These are phyloP conservation scores for Royoungia palumana DNA, from an alignment of 768 basidiomycete species.

Conservation along the genomic window DNA sequence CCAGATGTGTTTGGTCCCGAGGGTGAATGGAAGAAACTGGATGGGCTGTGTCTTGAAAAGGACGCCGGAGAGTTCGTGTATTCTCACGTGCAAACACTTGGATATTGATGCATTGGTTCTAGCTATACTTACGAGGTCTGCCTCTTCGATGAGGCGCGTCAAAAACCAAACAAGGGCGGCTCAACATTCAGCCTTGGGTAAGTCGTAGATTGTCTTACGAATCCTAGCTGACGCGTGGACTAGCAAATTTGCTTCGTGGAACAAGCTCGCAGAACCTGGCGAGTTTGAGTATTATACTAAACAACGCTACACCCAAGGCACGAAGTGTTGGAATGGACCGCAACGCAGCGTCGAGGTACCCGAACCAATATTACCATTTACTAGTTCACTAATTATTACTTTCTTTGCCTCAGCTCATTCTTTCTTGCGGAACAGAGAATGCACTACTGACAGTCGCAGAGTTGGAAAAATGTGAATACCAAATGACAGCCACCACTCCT, in stretches of 20 bases:
- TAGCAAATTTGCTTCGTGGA: slow-evolving; percentile 82
- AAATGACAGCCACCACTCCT: slow-evolving; percentile 79
- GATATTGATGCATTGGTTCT: slow-evolving; percentile 7
- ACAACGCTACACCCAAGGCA: slow-evolving; percentile 79
- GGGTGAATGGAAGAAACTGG: slow-evolving; percentile 97
- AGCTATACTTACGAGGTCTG: slow-evolving; percentile 96
- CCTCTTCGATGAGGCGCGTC: slow-evolving; percentile 82
- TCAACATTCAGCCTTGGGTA: slow-evolving; percentile 79
- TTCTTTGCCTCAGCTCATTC: slow-evolving; percentile 52
- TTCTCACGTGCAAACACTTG: no score
- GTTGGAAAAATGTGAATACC: slow-evolving; percentile 95
- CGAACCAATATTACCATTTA: slow-evolving; percentile 1
- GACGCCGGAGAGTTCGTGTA: slow-evolving; percentile 84
- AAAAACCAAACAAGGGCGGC: slow-evolving; percentile 84
- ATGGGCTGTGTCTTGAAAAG: slow-evolving; percentile 73
- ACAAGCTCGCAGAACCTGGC: slow-evolving; percentile 54
- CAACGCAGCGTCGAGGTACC: slow-evolving; percentile 76
- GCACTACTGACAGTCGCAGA: slow-evolving; percentile 74
- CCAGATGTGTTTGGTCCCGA: slow-evolving; percentile 64
- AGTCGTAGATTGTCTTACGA: slow-evolving; percentile 22
- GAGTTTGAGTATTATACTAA: slow-evolving; percentile 72
- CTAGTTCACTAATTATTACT: slow-evolving; percentile 3
- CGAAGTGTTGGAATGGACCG: slow-evolving; percentile 97
- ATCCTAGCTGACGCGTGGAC: slow-evolving; percentile 5
- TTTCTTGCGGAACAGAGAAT: slow-evolving; percentile 87